Percentiles rank a stretch among this genome's conserved stretches.
Evolutionary conservation across 768 basidiomycete genomes (phyloP).

Genomic region (Cystobasidium onofrii): DNA sequence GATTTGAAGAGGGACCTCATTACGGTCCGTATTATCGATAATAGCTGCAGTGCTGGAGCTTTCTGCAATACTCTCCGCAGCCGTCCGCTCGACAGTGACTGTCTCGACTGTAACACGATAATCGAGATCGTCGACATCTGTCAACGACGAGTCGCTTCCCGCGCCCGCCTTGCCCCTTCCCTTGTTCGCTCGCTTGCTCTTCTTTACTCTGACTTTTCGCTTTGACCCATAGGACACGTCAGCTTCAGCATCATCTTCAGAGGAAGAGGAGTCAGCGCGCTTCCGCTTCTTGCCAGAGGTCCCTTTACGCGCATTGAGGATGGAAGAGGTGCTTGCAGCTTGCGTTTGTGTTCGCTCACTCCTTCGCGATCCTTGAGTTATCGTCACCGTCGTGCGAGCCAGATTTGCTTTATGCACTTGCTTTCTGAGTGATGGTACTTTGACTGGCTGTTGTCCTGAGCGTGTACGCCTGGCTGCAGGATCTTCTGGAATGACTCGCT

Average conservation of each 20-base stretch:
- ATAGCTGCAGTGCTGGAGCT: neutral
- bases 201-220: neutral
- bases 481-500: neutral
- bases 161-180: neutral
- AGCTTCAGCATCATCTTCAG: neutral
- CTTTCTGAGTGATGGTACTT: neutral
- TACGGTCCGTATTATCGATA: neutral
- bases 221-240: neutral
- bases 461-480: neutral
- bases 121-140: slow-evolving; percentile 6
- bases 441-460: neutral
- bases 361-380: neutral
- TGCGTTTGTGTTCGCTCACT: neutral
- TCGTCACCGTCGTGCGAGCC: neutral
- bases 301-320: neutral
- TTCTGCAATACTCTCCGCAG: neutral
- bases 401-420: neutral
- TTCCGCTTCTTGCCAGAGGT: neutral
- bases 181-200: neutral
- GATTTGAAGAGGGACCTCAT: too few species aligned
- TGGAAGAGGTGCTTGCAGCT: neutral
- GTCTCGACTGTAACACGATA: neutral
- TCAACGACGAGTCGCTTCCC: slow-evolving; percentile 15
- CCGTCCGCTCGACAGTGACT: neutral
- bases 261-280: neutral